Percentiles rank a stretch among this genome's conserved stretches.
Evolutionary conservation across 345 rosid species (phyloP).

Genomic region (Brassica nigra): DNA sequence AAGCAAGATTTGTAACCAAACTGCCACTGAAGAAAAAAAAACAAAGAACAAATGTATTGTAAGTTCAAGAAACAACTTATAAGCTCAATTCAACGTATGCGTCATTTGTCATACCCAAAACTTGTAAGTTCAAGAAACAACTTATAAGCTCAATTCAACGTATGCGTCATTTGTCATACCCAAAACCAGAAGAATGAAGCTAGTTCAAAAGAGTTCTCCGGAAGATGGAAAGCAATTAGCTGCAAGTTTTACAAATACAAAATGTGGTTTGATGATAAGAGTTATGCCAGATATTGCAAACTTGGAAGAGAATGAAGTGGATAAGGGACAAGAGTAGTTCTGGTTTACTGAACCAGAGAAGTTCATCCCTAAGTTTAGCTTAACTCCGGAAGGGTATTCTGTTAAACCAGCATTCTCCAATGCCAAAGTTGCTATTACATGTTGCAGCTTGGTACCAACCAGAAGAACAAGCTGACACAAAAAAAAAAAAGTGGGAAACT

Average conservation of each 20-base stretch:
- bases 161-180: slow-evolving; percentile 35
- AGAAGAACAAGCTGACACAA: slow-evolving; percentile 56
- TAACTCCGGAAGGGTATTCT: slow-evolving; percentile 52
- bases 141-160: not conserved
- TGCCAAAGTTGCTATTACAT: slow-evolving; percentile 85
- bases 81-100: not conserved
- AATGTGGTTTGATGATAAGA: too few relatives aligned
- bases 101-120: slow-evolving; percentile 56
- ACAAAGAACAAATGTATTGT: slow-evolving; percentile 21
- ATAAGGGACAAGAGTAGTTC: slow-evolving; percentile 74
- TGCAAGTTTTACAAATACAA: slow-evolving; percentile 28
- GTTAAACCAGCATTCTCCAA: slow-evolving; percentile 73
- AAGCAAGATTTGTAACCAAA: slow-evolving; percentile 96
- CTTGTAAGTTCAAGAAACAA: slow-evolving; percentile 21
- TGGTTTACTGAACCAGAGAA: slow-evolving; percentile 95
- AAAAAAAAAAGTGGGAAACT: not conserved
- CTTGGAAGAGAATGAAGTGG: slow-evolving; percentile 95
- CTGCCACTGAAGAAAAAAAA: slow-evolving; percentile 69
- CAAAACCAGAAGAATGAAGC: slow-evolving; percentile 99
- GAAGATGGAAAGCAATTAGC: slow-evolving; percentile 8
- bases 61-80: not conserved
- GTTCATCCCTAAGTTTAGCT: slow-evolving; percentile 85
- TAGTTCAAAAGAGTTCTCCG: slow-evolving; percentile 91
- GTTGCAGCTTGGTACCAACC: slow-evolving; percentile 83
- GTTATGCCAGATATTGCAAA: slow-evolving; percentile 20